Conservation (phyloP, 208 protist genomes). For the Leishmania tarentolae region DNA sequence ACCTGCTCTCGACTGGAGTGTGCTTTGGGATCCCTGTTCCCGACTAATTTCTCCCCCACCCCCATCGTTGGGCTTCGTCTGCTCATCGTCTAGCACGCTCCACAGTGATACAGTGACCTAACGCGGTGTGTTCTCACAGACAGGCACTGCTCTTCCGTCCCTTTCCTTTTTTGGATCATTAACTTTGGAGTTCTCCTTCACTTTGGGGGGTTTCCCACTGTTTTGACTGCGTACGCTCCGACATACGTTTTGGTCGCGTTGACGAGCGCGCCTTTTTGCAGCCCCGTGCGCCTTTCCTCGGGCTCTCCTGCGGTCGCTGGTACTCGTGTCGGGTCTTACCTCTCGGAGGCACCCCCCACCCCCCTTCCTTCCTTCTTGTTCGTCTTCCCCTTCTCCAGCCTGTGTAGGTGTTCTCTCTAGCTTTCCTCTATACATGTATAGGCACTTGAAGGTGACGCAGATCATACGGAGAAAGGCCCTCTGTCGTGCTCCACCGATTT, state of each 20-base stretch:
- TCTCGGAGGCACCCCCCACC: background rate
- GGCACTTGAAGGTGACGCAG: background rate
- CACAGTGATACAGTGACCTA: conserved; percentile 1
- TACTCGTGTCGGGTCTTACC: background rate
- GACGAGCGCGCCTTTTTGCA: background rate
- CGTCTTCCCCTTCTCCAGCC: background rate
- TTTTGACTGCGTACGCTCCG: background rate
- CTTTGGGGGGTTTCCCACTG: background rate
- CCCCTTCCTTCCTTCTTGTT: background rate
- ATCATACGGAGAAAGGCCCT: background rate
- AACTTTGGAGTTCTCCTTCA: background rate
- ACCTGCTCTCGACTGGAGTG: background rate
- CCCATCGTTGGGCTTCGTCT: background rate
- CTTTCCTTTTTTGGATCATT: background rate
- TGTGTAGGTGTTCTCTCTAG: no score
- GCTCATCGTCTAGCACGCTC: background rate
- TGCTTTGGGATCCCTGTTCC: background rate
- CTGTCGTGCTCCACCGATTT: background rate
- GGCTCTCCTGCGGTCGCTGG: background rate
- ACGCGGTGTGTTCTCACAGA: background rate
- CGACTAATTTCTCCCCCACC: background rate
- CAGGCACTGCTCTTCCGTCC: background rate
- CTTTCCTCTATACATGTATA: no score
- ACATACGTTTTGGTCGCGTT: background rate
- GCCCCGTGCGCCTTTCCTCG: background rate